A percentile compares a stretch with the other conserved stretches of the same genome.
Conservation (phyloP, 1,139 yeast species). For the Geotrichum cucujoidarum region DNA sequence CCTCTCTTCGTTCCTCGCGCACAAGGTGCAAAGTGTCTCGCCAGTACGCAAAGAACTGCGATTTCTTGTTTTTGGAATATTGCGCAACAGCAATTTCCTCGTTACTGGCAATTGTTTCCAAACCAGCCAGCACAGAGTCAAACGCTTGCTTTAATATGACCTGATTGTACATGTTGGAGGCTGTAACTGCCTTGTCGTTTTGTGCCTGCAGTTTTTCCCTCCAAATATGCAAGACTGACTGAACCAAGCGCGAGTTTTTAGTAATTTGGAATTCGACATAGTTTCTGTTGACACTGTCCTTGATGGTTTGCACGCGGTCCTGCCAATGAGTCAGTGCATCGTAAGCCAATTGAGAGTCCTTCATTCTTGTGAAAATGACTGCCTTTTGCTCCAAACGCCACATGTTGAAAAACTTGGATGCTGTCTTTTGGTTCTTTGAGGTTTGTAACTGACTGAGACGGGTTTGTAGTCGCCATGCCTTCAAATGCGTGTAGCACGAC, state of each 20-base stretch:
- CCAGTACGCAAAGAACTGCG: constrained; percentile 1
- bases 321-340: constrained; percentile 11
- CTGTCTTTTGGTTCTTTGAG: constrained; percentile 4
- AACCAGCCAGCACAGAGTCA: constrained; percentile 3
- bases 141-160: constrained; percentile 11
- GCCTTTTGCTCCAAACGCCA: constrained; percentile 12
- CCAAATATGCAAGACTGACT: constrained; percentile 3
- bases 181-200: background rate
- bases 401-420: background rate
- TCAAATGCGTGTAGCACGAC: constrained; percentile 5
- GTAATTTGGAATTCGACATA: background rate
- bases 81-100: constrained; percentile 5
- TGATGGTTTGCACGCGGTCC: background rate
- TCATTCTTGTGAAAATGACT: background rate
- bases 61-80: background rate
- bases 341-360: constrained; percentile 10
- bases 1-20: background rate
- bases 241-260: background rate
- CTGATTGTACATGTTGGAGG: constrained; percentile 7
- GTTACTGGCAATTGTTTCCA: background rate
- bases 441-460: constrained; percentile 1
- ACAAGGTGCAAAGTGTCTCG: background rate
- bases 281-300: background rate
- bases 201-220: background rate
- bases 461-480: constrained; percentile 11